Conservation (phyloP, 345 rosid species). For the Crucihimalaya himalaica region DNA sequence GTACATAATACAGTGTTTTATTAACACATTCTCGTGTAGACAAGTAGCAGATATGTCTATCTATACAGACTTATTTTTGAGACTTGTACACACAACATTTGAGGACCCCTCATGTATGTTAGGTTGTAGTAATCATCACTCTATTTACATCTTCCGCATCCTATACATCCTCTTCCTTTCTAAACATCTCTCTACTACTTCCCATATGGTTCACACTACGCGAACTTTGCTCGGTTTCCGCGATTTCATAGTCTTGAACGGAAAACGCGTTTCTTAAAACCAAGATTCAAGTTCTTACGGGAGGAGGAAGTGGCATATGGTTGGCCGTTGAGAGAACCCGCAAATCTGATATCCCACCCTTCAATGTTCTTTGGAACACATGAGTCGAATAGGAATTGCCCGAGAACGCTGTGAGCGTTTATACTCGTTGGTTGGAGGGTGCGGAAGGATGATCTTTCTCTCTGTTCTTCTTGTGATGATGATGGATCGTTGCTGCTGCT, state of each 20-base stretch:
- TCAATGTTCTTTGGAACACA: constrained; percentile 92
- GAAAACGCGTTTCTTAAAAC: constrained; percentile 49
- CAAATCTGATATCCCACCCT: constrained; percentile 95
- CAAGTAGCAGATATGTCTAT: constrained; percentile 33
- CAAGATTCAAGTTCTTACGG: constrained; percentile 49
- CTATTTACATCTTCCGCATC: constrained; percentile 38
- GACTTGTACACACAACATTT: constrained; percentile 27
- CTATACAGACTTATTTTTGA: constrained; percentile 35
- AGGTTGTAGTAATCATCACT: constrained; percentile 26
- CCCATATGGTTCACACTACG: constrained; percentile 3
- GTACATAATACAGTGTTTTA: constrained; percentile 20
- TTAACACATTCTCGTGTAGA: constrained; percentile 17
- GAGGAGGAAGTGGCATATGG: constrained; percentile 62
- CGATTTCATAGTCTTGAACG: constrained; percentile 65
- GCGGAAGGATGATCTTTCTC: constrained; percentile 46
- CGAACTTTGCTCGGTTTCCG: background rate
- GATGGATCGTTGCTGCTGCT: constrained; percentile 43
- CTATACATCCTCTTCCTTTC: constrained; percentile 31
- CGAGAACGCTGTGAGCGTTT: constrained; percentile 84
- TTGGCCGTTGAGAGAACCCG: constrained; percentile 67
- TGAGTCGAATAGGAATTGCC: constrained; percentile 77
- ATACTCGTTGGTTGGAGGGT: constrained; percentile 59
- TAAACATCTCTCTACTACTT: constrained; percentile 30
- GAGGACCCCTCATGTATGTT: constrained; percentile 32
- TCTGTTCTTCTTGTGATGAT: constrained; percentile 55